Evolutionary conservation across 352 stramenopile genomes (phyloP).

Genomic region (Phytophthora sp.): DNA sequence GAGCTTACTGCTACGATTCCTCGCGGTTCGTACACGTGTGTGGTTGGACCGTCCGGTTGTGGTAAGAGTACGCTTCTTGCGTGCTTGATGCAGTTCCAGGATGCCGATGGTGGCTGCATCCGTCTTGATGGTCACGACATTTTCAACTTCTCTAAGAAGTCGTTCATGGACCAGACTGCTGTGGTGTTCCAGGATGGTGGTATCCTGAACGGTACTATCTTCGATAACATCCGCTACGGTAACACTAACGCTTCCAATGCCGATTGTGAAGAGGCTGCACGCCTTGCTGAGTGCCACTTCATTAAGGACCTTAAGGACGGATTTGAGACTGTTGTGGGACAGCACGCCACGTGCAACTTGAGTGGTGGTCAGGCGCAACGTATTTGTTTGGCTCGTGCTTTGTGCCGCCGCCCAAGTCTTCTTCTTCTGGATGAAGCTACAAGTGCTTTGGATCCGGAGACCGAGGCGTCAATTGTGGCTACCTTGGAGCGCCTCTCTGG

Average conservation of each 20-base stretch:
- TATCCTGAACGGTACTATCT: slow-evolving; percentile 89
- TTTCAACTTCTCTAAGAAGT: slow-evolving; percentile 88
- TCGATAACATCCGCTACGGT: slow-evolving; percentile 89
- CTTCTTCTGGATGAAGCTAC: slow-evolving; percentile 87
- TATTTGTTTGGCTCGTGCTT: slow-evolving; percentile 82
- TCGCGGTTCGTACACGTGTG: slow-evolving; percentile 84
- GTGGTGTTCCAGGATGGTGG: slow-evolving; percentile 89
- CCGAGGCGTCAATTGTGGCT: slow-evolving; percentile 83
- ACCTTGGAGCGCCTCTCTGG: slow-evolving; percentile 79
- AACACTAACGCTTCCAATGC: slow-evolving; percentile 72
- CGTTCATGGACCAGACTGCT: slow-evolving; percentile 87
- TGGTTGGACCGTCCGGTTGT: slow-evolving; percentile 85
- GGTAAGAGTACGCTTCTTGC: slow-evolving; percentile 89
- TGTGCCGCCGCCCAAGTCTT: slow-evolving; percentile 82
- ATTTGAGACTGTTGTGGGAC: slow-evolving; percentile 83
- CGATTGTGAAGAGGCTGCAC: slow-evolving; percentile 83
- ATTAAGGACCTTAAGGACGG: slow-evolving; percentile 83
- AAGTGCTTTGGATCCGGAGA: slow-evolving; percentile 87
- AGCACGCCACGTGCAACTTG: slow-evolving; percentile 88
- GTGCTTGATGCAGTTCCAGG: slow-evolving; percentile 90
- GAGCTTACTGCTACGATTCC: slow-evolving; percentile 74
- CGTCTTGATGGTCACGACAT: slow-evolving; percentile 84
- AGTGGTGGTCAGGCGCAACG: slow-evolving; percentile 88
- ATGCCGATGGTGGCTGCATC: slow-evolving; percentile 82
- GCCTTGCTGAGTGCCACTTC: slow-evolving; percentile 85